Evolutionary conservation across 1,284 basidiomycete genomes (phyloP).

Genomic region (Ustilago sp.): DNA sequence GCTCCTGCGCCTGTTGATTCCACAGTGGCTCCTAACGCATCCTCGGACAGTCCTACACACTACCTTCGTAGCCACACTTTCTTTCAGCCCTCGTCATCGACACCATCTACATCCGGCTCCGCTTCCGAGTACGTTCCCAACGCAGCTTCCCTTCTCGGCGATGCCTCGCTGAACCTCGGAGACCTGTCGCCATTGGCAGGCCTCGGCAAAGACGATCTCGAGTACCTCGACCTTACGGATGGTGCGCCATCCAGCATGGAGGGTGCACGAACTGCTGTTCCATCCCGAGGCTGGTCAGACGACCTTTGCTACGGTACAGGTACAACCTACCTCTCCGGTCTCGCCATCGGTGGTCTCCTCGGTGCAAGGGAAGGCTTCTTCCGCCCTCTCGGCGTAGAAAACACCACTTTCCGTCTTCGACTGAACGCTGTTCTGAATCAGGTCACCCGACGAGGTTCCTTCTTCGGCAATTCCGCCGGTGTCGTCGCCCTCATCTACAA

Average conservation of each 20-base stretch:
- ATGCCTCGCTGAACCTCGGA: slow-evolving; percentile 84
- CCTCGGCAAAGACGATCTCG: slow-evolving; percentile 66
- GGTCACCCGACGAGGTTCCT: slow-evolving; percentile 93
- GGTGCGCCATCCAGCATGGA: slow-evolving; percentile 63
- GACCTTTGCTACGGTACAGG: slow-evolving; percentile 99
- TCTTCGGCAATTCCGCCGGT: slow-evolving; percentile 98
- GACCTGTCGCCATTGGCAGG: slow-evolving; percentile 76
- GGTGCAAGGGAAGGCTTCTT: slow-evolving; percentile 93
- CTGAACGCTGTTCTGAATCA: slow-evolving; percentile 97
- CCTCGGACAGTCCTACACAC: slow-evolving; percentile 44
- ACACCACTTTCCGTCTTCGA: slow-evolving; percentile 78
- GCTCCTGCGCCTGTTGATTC: slow-evolving; percentile 39
- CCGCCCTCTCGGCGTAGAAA: slow-evolving; percentile 77
- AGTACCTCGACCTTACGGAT: slow-evolving; percentile 69
- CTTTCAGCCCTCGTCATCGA: slow-evolving; percentile 32
- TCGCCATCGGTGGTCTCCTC: slow-evolving; percentile 92
- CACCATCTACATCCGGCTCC: slow-evolving; percentile 29
- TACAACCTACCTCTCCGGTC: slow-evolving; percentile 96
- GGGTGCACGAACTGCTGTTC: slow-evolving; percentile 67
- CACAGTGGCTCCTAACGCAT: slow-evolving; percentile 15
- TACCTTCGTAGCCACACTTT: slow-evolving; percentile 59
- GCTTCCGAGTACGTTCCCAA: slow-evolving; percentile 80
- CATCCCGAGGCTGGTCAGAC: slow-evolving; percentile 92
- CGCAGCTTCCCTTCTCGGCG: slow-evolving; percentile 90
- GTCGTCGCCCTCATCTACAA: slow-evolving; percentile 97